Evolutionary conservation across 106 monocot species (phyloP).

Genomic region (Acorus calamus): DNA sequence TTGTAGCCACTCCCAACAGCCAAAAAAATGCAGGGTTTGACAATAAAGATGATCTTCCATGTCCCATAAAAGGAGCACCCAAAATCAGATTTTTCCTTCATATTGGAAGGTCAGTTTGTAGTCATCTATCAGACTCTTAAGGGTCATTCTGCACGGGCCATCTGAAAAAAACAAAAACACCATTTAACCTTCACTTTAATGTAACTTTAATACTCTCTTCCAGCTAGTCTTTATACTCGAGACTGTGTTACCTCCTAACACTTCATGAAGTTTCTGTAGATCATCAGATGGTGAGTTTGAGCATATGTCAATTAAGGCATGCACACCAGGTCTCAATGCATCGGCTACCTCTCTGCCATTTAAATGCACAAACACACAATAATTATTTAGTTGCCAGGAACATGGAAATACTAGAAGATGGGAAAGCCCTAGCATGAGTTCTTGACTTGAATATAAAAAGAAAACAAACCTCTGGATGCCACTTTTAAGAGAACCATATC

Average conservation of each 20-base stretch:
- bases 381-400: not conserved
- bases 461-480: slow-evolving; percentile 43
- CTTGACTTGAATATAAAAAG: not conserved
- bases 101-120: slow-evolving; percentile 65
- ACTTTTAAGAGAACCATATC: slow-evolving; percentile 31
- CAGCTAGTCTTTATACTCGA: no score
- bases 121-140: slow-evolving; percentile 46
- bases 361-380: slow-evolving; percentile 1
- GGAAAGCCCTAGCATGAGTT: not conserved
- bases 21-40: no score
- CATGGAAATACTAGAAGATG: not conserved
- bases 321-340: slow-evolving; percentile 69
- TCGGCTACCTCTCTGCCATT: slow-evolving; percentile 70
- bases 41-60: no score
- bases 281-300: slow-evolving; percentile 19
- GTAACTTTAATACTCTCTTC: slow-evolving; percentile 7
- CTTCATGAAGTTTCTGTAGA: slow-evolving; percentile 69
- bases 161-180: slow-evolving; percentile 32
- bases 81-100: slow-evolving; percentile 64
- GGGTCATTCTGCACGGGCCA: slow-evolving; percentile 60
- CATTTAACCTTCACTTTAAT: not conserved
- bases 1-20: no score
- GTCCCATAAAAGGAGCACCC: not conserved
- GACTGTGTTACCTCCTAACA: slow-evolving; percentile 34
- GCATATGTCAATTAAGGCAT: slow-evolving; percentile 79